Percentiles rank a stretch among this genome's conserved stretches.
Evolutionary conservation across 345 rosid species (phyloP).

Genomic region (Eucalyptus regnans): DNA sequence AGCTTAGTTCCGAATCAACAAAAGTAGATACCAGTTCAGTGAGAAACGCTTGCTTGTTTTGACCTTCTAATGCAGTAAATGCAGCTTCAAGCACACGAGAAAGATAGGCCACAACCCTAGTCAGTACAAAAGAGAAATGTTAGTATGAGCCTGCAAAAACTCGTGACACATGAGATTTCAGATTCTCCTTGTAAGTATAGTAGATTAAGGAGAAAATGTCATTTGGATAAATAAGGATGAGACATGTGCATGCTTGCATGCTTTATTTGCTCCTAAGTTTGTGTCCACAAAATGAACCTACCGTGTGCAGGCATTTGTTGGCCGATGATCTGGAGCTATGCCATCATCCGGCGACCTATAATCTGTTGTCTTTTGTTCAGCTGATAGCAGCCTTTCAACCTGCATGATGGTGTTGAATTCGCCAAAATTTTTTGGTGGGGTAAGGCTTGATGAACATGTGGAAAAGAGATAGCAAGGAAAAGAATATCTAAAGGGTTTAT

Average conservation of each 20-base stretch:
- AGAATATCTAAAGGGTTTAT: not conserved
- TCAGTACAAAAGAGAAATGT: slow-evolving; percentile 1
- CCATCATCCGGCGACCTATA: slow-evolving; percentile 94
- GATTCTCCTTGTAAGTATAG: not conserved
- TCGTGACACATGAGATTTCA: not conserved
- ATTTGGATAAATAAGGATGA: not conserved
- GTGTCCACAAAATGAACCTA: slow-evolving; percentile 6
- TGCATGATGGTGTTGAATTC: slow-evolving; percentile 8
- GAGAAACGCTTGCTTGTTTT: slow-evolving; percentile 95
- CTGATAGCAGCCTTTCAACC: slow-evolving; percentile 89
- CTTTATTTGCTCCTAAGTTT: not conserved
- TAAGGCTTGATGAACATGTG: not conserved
- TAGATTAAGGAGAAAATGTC: not conserved
- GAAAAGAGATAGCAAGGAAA: not conserved
- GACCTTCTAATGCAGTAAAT: slow-evolving; percentile 93
- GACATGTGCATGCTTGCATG: not conserved
- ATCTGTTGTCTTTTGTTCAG: slow-evolving; percentile 93
- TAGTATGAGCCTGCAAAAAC: not conserved
- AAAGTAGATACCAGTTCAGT: slow-evolving; percentile 68
- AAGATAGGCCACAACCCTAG: slow-evolving; percentile 92
- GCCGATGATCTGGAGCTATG: slow-evolving; percentile 86
- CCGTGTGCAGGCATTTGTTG: slow-evolving; percentile 97
- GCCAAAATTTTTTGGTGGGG: not conserved
- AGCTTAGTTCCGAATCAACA: not conserved
- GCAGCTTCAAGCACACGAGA: slow-evolving; percentile 95